Base-by-base conservation (phyloP, 345 rosid genomes). In the Hibiscus tridactylites region DNA sequence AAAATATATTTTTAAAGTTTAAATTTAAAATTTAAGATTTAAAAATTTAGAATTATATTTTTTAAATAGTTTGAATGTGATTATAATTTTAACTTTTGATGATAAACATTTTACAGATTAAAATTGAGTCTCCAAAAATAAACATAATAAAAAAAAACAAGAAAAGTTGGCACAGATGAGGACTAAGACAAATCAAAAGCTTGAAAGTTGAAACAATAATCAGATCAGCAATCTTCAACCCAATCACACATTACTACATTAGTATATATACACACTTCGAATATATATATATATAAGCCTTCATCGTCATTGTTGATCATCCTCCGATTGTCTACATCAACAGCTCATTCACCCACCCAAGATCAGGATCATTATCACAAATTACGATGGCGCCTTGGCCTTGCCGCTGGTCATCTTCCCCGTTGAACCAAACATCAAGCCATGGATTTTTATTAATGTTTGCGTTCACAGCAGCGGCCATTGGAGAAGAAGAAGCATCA, bases 261-360 rank as follows among this genome's bases (percentile, higher is more conserved):
- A 4, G 11, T 26, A 59, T 59, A 12, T 59, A 21, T 21, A 21
- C 21, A 58, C 61, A 59, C 15, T 59, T 28, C 28, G 62, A 8
- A 53, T 17, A n/a, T 17, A 17, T 50, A 1, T 13, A 69, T 46
- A 50, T 67, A 33, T 61, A 3, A 21, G 21, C 21, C 65, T 68
- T 6, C 42, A 37, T 37, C 42, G 6, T 6, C 7, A 9, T 61
- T 68, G 24, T 53, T 17, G n/a, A 53, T 52, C 26, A 15, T 74
- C 76, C 6, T 66, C 24, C 6, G 44, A 74, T 0, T 62, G 56
- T 44, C 82, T 84, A 94, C 87, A 78, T 91, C 75, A 94, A 66
- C 15, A 94, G 95, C 37, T 94, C 98, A 74, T 88, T 90, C 17
- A 94, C 96, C 98, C 98, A 94, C 65, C 93, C 95, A 7, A 94